A percentile compares a stretch with the other conserved stretches of the same genome.
phyloP scores from a whole-genome alignment of 2,329 filamentous ascomycete genomes.

The Chrysoporthe austroafricana region DNA sequence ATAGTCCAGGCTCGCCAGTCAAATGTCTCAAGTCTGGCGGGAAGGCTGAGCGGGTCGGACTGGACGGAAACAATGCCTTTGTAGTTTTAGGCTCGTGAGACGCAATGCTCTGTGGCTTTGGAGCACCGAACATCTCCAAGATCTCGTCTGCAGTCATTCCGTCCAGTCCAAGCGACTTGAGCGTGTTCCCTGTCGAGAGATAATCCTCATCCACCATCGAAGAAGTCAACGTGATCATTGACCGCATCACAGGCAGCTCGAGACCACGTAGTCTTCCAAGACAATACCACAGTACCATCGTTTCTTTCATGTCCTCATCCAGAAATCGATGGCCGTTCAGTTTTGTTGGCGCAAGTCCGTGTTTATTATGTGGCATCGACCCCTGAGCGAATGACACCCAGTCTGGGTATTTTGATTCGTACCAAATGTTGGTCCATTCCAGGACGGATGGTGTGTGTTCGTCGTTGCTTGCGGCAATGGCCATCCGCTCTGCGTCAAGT shows the following conservation, averaged over 20 bases:
- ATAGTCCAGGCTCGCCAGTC: constrained; percentile 1
- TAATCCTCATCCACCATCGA: constrained; percentile 19
- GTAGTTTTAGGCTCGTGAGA: background rate
- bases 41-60: background rate
- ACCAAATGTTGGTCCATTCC: constrained; percentile 22
- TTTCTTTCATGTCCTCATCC: constrained; percentile 22
- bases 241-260: constrained; percentile 13
- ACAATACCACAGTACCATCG: constrained; percentile 20
- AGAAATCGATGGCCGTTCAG: constrained; percentile 11
- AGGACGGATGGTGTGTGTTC: constrained; percentile 13
- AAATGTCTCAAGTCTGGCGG: constrained; percentile 11
- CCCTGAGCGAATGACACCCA: constrained; percentile 17
- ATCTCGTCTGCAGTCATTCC: constrained; percentile 7
- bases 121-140: constrained; percentile 4
- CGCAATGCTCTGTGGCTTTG: background rate
- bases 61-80: constrained; percentile 1
- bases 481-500: constrained; percentile 16
- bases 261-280: constrained; percentile 10
- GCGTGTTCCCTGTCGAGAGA: constrained; percentile 14
- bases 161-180: constrained; percentile 9
- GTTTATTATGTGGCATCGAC: constrained; percentile 16
- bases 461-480: constrained; percentile 12
- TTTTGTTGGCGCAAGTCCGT: constrained; percentile 14
- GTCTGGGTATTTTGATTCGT: constrained; percentile 16
- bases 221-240: constrained; percentile 17